phyloP scores from a whole-genome alignment of 768 basidiomycete species.

The Termitomyces sp. region DNA sequence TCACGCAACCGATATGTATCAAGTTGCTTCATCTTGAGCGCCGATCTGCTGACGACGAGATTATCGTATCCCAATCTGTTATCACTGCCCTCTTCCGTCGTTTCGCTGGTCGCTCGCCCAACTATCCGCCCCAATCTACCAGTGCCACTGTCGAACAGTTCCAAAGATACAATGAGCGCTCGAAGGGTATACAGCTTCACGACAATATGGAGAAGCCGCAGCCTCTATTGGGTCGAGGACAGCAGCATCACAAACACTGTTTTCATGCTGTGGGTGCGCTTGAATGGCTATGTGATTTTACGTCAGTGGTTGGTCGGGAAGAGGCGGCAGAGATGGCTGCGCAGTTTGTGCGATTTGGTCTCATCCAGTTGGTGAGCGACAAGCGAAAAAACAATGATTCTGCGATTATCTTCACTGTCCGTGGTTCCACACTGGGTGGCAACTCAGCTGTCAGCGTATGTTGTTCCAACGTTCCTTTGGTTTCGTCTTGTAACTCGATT shows the following conservation, averaged over 20 bases:
- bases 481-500: conserved; percentile 8
- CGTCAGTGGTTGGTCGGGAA: conserved; percentile 91
- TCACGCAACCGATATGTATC: conserved; percentile 92
- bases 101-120: conserved; percentile 86
- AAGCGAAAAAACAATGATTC: conserved; percentile 90
- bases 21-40: conserved; percentile 97
- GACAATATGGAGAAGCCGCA: conserved; percentile 68
- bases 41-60: conserved; percentile 90
- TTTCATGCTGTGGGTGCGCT: conserved; percentile 85
- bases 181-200: conserved; percentile 65
- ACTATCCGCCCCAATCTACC: conserved; percentile 52
- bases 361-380: conserved; percentile 84
- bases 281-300: conserved; percentile 98
- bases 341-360: conserved; percentile 93
- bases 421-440: conserved; percentile 70
- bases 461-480: conserved; percentile 13
- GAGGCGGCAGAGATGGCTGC: conserved; percentile 98
- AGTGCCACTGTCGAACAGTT: conserved; percentile 50
- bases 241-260: conserved; percentile 57
- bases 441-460: conserved; percentile 72
- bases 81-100: conserved; percentile 93
- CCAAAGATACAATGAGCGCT: conserved; percentile 73
- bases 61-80: conserved; percentile 91
- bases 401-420: conserved; percentile 89
- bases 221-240: conserved; percentile 42